These are phyloP conservation scores for Penicillium cosmopolitanum DNA, from an alignment of 495 filamentous ascomycete genomes.

Conservation along the genomic window DNA sequence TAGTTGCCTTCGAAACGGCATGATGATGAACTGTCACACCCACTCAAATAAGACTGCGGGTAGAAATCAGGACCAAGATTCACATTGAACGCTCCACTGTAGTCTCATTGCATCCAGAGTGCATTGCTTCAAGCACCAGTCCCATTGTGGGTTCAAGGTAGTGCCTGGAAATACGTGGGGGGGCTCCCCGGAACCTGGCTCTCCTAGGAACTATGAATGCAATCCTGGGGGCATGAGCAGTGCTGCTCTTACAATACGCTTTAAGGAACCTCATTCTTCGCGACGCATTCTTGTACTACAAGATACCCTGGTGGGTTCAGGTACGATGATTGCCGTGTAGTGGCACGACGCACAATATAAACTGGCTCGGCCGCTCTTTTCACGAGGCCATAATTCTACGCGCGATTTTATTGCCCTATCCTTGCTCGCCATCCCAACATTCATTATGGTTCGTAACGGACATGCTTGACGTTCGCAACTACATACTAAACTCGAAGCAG, in stretches of 20 bases:
- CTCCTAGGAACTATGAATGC: neutral
- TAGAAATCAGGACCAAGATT: no score
- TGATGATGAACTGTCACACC: no score
- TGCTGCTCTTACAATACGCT: neutral
- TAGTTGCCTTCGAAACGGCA: no score
- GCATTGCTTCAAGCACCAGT: no score
- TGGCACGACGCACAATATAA: neutral
- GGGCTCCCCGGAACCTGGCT: neutral
- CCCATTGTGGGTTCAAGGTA: no score
- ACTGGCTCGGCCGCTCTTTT: neutral
- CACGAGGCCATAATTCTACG: conserved; percentile 4
- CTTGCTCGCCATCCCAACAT: neutral
- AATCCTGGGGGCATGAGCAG: neutral
- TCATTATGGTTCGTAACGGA: neutral
- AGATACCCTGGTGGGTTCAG: neutral
- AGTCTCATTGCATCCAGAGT: no score
- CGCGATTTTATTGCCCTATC: neutral
- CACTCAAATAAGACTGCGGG: no score
- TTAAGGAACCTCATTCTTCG: neutral
- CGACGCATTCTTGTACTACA: neutral
- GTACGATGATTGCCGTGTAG: neutral
- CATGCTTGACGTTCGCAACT: neutral
- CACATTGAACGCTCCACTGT: no score
- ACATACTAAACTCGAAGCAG: conserved; percentile 1
- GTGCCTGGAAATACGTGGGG: neutral